A percentile compares a stretch with the other conserved stretches of the same genome.
phyloP scores from a whole-genome alignment of 495 filamentous ascomycete genomes.

The Penicillium alfredii region DNA sequence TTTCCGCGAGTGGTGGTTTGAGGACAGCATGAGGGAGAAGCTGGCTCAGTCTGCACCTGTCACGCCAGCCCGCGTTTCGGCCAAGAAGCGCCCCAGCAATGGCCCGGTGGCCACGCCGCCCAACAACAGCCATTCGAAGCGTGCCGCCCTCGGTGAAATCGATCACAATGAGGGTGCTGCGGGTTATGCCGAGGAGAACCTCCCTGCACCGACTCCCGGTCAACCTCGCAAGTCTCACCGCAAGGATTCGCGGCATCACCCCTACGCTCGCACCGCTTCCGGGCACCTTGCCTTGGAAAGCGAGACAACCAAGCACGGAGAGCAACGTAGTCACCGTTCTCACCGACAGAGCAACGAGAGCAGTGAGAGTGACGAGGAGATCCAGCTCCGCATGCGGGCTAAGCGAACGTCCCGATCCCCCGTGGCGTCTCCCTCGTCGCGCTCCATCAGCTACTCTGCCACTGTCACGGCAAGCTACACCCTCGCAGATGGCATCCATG shows the following conservation, averaged over 20 bases:
- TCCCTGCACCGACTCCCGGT: conserved; percentile 92
- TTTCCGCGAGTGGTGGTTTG: conserved; percentile 98
- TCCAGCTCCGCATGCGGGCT: conserved; percentile 61
- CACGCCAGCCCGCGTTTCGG: conserved; percentile 67
- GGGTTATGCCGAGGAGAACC: conserved; percentile 63
- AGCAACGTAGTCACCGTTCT: conserved; percentile 30
- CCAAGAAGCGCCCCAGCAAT: conserved; percentile 47
- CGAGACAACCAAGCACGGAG: conserved; percentile 29
- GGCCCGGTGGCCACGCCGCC: conserved; percentile 75
- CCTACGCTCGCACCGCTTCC: conserved; percentile 45
- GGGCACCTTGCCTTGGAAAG: conserved; percentile 34
- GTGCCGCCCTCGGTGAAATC: conserved; percentile 84
- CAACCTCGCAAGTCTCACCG: conserved; percentile 85
- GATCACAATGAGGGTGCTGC: conserved; percentile 65
- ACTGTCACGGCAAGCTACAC: conserved; percentile 43
- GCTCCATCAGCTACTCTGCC: conserved; percentile 47
- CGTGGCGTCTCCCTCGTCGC: conserved; percentile 36
- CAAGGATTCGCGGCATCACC: conserved; percentile 52
- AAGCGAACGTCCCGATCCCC: conserved; percentile 53
- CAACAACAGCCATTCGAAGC: conserved; percentile 63
- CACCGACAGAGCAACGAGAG: conserved; percentile 42
- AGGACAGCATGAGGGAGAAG: conserved; percentile 73
- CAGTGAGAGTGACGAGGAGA: conserved; percentile 74
- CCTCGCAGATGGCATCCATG: conserved; percentile 36
- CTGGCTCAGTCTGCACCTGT: conserved; percentile 59